Conservation (phyloP, 164 flowering plant genomes). For the Amborella trichopoda region DNA sequence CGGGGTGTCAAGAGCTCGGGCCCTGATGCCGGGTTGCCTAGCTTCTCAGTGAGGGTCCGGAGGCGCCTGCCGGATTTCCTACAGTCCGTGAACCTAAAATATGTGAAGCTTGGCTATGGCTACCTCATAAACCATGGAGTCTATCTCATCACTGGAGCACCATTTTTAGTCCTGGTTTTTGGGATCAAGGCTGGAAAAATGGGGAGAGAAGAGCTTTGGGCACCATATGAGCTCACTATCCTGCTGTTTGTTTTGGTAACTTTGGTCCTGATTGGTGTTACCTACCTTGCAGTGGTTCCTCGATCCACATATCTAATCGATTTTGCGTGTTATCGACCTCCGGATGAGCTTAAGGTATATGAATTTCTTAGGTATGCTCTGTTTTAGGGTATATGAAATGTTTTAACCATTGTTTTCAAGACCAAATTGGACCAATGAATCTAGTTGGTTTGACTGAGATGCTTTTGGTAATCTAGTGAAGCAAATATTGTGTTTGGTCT, state of each 20-base stretch:
- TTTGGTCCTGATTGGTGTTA: slow-evolving; percentile 10
- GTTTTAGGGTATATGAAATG: too few species aligned
- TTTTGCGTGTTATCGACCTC: slow-evolving; percentile 56
- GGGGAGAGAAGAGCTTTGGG: slow-evolving; percentile 12
- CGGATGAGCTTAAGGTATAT: slow-evolving; percentile 47
- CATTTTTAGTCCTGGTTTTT: slow-evolving; percentile 15
- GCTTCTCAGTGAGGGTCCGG: slow-evolving; percentile 40
- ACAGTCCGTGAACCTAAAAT: slow-evolving; percentile 45
- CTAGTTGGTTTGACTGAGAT: too few species aligned
- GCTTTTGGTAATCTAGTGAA: too few species aligned
- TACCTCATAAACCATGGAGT: slow-evolving; percentile 31
- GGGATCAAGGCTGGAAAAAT: slow-evolving; percentile 22
- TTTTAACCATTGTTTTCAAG: too few species aligned
- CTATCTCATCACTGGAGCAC: slow-evolving; percentile 16
- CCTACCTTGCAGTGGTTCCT: slow-evolving; percentile 24
- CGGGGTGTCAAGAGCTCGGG: slow-evolving; percentile 32
- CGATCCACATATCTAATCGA: slow-evolving; percentile 44
- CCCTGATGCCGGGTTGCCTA: slow-evolving; percentile 32
- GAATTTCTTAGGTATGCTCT: neutral
- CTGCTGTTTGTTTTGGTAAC: slow-evolving; percentile 13
- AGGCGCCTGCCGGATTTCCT: slow-evolving; percentile 45
- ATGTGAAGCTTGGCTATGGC: slow-evolving; percentile 50
- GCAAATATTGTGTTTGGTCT: too few species aligned
- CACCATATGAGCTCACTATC: slow-evolving; percentile 5
- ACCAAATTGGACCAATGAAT: too few species aligned